Base-by-base conservation (phyloP, 2,329 filamentous ascomycete genomes). In the Neonectria hederae region DNA sequence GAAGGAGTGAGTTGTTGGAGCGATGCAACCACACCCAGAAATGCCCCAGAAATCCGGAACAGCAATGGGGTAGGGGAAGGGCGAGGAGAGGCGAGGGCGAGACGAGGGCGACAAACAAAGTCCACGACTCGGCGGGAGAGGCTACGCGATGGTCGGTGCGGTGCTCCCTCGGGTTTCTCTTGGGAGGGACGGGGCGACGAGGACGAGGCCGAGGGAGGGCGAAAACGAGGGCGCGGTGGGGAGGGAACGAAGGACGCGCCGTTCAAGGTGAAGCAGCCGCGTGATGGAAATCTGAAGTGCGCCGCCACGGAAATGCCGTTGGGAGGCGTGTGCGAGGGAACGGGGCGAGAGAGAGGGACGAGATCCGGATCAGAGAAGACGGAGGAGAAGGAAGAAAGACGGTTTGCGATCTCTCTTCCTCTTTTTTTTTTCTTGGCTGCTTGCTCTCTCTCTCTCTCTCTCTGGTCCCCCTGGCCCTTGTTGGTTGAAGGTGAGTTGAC, bases 221-320 rank as follows among this genome's bases (percentile, higher is more conserved):
- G 28, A 62, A 49, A 64, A 59, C 65, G 61, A 64, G 63, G 62
- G 59, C 62, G 69, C 46, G 63, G 68, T 64, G 65, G 62, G 45
- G 51, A 46, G 43, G 56, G 10, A 55, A 69, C 62, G 59, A 65
- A 59, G 65, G 54, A 68, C 67, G 68, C 66, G 68, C 66, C 66
- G 69, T 62, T 69, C 57, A 67, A 65, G 62, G 65, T 71, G 68
- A 70, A 69, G 68, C 64, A 70, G 63, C 62, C 65, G 67, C 62
- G 66, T 65, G 64, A 63, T 61, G 55, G 65, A 66, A 62, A 68
- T 24, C n/a, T 19, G 24, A 26, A 49, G 26, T 64, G 66, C 61
- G 67, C 62, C 61, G 63, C 63, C 63, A 65, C 59, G 45, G 60
- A 52, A 62, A 58, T 54, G 51, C 51, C 57, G 61, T 62, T 65